Base-by-base conservation (phyloP, 1,284 basidiomycete species). In the Athelia sp. region DNA sequence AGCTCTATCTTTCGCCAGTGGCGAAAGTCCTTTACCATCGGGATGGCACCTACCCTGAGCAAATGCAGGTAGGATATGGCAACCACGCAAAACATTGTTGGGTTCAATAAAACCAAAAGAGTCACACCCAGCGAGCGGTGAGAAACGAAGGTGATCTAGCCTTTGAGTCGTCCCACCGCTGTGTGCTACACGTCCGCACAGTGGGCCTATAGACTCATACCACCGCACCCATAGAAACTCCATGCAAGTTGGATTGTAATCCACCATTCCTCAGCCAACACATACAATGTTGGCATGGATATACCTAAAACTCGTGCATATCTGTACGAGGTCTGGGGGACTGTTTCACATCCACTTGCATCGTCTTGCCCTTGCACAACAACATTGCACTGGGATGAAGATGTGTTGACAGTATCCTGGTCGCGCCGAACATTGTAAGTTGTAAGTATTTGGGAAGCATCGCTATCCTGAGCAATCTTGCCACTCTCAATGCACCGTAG, bases 351-450 rank as follows among this genome's bases (percentile, higher is more conserved):
- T n/a, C n/a, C n/a, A n/a, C n/a, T n/a, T n/a, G n/a, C n/a, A n/a
- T n/a, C n/a, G n/a, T n/a, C n/a, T n/a, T n/a, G n/a, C n/a, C n/a
- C n/a, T 3, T 58, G 51, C 1, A 70, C 53, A 65, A 75, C 72
- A 22, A 75, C 50, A 52, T 73, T 60, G 3, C 62, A 31, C 26
- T 63, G 60, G 1, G 58, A 62, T 1, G 55, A 45, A 0, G 65
- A 67, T 14, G n/a, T 4, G 45, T 71, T 75, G 46, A 77, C 53
- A 1, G 56, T 59, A 48, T 77, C 74, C 46, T 70, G 67, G 4
- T 57, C 58, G 3, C 64, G 61, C 1, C 61, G 60, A 13, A 73
- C 46, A 47, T 78, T 65, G 50, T 78, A 77, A 1, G 70, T 74
- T 0, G 71, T 76, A 52, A 48, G 15, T 3, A 72, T 50, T 34